These are phyloP conservation scores for Zea mays DNA, from an alignment of 176 grass and related monocot species.

Conservation along the genomic window DNA sequence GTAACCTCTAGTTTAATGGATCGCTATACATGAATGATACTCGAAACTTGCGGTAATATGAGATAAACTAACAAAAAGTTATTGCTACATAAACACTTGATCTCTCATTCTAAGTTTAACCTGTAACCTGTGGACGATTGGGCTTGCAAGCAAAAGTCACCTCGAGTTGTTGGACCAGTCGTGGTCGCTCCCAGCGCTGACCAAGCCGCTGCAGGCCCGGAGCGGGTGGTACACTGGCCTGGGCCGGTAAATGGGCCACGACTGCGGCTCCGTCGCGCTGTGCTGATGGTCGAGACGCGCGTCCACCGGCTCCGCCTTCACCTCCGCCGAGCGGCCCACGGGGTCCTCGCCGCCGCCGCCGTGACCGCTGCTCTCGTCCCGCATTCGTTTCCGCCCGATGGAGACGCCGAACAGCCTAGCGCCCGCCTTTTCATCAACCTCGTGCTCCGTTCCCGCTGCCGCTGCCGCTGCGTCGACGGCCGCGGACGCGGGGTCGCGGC, in stretches of 20 bases:
- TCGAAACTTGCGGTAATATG: background rate
- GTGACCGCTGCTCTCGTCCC: constrained; percentile 21
- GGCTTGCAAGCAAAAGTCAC: constrained; percentile 26
- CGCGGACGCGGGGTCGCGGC: background rate
- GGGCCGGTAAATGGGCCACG: constrained; percentile 70
- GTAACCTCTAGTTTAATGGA: background rate
- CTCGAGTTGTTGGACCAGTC: constrained; percentile 43
- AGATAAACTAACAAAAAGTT: background rate
- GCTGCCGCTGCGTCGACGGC: background rate
- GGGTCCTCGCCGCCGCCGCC: constrained; percentile 7
- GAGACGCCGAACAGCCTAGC: constrained; percentile 74
- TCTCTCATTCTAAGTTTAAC: background rate
- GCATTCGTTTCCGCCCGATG: constrained; percentile 61
- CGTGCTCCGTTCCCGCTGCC: background rate
- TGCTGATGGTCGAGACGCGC: background rate
- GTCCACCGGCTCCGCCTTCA: constrained; percentile 60
- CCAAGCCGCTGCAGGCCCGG: constrained; percentile 39
- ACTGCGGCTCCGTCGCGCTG: background rate
- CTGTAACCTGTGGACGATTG: background rate
- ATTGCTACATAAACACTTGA: background rate
- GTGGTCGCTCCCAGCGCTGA: constrained; percentile 32
- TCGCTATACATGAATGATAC: background rate
- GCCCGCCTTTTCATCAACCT: constrained; percentile 40
- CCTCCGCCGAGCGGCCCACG: background rate
- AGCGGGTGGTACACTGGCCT: constrained; percentile 49